Evolutionary conservation across 768 basidiomycete species (phyloP).

Genomic region (Tremella fuciformis): DNA sequence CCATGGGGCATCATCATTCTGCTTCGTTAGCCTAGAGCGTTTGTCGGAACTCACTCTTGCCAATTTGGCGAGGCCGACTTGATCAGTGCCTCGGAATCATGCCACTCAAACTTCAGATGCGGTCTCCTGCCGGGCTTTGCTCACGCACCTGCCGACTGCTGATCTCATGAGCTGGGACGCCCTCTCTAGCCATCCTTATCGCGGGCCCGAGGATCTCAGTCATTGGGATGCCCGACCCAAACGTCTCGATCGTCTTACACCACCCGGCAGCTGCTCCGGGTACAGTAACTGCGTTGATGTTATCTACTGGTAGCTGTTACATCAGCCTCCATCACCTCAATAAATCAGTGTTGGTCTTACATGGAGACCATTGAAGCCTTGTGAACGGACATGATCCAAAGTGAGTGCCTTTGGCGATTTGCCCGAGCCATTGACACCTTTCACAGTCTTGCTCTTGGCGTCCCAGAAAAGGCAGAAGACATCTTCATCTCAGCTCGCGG

Average conservation of each 20-base stretch:
- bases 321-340: constrained; percentile 5
- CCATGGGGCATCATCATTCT: constrained; percentile 50
- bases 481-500: constrained; percentile 21
- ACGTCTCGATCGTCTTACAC: constrained; percentile 78
- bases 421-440: constrained; percentile 90
- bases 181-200: constrained; percentile 85
- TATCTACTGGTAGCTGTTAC: constrained; percentile 65
- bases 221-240: constrained; percentile 70
- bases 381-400: constrained; percentile 66
- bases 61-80: constrained; percentile 81
- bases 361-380: constrained; percentile 63
- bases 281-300: constrained; percentile 74
- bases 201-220: constrained; percentile 82
- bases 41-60: constrained; percentile 56
- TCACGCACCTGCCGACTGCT: constrained; percentile 60
- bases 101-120: constrained; percentile 53
- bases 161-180: constrained; percentile 87
- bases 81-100: constrained; percentile 65
- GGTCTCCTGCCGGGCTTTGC: neutral
- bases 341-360: constrained; percentile 18
- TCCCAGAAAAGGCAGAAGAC: constrained; percentile 87
- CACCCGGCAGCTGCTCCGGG: constrained; percentile 90
- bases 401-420: constrained; percentile 74
- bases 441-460: constrained; percentile 73
- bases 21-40: neutral